Base-by-base conservation (phyloP, 768 basidiomycete genomes). In the Leccinum longicurvipes region DNA sequence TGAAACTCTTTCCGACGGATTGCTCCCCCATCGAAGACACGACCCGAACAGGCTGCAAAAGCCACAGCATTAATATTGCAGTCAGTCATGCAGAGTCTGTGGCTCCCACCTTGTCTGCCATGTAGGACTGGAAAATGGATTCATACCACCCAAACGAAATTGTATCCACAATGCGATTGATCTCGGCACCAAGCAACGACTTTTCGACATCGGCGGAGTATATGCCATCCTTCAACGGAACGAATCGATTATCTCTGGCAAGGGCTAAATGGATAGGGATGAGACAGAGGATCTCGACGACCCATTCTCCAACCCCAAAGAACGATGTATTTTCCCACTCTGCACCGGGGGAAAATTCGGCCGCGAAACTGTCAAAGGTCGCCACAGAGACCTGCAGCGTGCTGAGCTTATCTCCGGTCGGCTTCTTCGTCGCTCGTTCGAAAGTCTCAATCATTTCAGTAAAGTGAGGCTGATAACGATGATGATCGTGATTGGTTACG, bases 11-110 rank as follows among this genome's bases (percentile, higher is more conserved):
- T 6, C 84, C 84, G 1, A 86, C 83, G 0, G 82, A 84, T 65
- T 85, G 84, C 61, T 84, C 83, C 6, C 83, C 83, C 83, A 85
- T 86, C 1, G 83, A 85, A 0, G 84, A 84, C 2, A 85, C 82
- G 4, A 85, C 84, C 51, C 78, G 80, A 15, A 85, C 84, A 10
- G 82, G 81, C 81, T 85, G 51, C 14, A 21, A 50, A 53, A 39
- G 25, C 3, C 11, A 0, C 1, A 59, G 46, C 34, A 39, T 53
- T 1, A 51, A 29, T 11, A 42, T 3, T 24, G 1, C 10, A 28
- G 6, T 4, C 0, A 17, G 19, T 36, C 21, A 10, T 31, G 4
- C 6, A 19, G 17, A 9, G 39, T n/a, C 2, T n/a, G 1, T 45
- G 21, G 3, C 31, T 25, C 54, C 49, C 24, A 77, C 83, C 76